Percentiles rank a stretch among this genome's conserved stretches.
phyloP scores from a whole-genome alignment of 176 grass and related monocot genomes.

The Aegilops sharonensis region DNA sequence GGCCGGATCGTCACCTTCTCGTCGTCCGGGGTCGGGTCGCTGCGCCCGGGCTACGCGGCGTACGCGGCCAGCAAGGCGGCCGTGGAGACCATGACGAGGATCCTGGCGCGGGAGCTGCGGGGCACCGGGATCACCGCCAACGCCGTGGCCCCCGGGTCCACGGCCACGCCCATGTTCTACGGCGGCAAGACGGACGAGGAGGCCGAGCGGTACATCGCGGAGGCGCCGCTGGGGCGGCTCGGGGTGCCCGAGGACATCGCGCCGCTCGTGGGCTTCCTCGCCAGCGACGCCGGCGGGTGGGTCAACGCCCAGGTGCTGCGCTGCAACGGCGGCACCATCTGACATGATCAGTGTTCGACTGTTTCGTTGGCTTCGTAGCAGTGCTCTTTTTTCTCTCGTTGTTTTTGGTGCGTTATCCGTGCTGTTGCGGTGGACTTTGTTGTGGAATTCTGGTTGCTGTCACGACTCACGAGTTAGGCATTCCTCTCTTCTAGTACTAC shows the following conservation, averaged over 20 bases:
- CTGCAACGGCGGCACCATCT: constrained; percentile 52
- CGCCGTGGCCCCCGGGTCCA: constrained; percentile 51
- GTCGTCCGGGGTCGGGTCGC: constrained; percentile 49
- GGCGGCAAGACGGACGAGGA: constrained; percentile 54
- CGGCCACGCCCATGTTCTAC: constrained; percentile 61
- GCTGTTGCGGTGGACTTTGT: background rate
- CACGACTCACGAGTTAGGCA: too few relatives aligned
- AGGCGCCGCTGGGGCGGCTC: constrained; percentile 52
- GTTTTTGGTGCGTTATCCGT: background rate
- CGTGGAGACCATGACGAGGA: constrained; percentile 54
- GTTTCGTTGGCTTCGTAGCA: background rate
- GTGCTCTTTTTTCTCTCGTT: background rate
- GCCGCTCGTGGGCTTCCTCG: constrained; percentile 49
- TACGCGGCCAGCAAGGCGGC: constrained; percentile 57
- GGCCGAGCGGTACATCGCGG: constrained; percentile 21
- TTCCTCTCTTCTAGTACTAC: too few relatives aligned
- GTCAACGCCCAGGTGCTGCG: constrained; percentile 54
- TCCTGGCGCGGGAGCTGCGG: constrained; percentile 47
- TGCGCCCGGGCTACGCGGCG: constrained; percentile 32
- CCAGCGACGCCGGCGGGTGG: constrained; percentile 52
- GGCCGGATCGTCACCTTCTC: constrained; percentile 63
- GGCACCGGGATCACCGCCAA: constrained; percentile 59
- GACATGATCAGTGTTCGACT: background rate
- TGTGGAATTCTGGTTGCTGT: background rate
- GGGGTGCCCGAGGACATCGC: constrained; percentile 52